Percentiles rank a stretch among this genome's conserved stretches.
Evolutionary conservation across 768 basidiomycete species (phyloP).

Genomic region (Piloderma croceum): DNA sequence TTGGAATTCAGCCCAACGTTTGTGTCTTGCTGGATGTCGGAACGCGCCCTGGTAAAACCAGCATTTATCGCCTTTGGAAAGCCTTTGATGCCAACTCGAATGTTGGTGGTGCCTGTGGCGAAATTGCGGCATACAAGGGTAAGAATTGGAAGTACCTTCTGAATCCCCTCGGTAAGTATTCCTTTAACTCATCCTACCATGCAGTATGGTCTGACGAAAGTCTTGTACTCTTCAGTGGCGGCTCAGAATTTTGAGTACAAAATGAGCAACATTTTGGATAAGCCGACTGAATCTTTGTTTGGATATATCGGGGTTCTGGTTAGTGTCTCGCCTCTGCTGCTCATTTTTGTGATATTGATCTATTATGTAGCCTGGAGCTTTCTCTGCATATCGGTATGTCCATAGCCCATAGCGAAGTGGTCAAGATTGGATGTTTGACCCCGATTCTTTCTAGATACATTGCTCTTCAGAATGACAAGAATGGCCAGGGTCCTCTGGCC

Average conservation of each 20-base stretch:
- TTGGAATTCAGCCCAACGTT: constrained; percentile 89
- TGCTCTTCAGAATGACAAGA: constrained; percentile 79
- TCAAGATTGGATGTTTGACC: too few species aligned
- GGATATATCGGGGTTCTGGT: constrained; percentile 96
- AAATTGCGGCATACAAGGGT: constrained; percentile 90
- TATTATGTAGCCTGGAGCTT: constrained; percentile 70
- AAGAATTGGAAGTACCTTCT: constrained; percentile 74
- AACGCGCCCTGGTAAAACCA: constrained; percentile 82
- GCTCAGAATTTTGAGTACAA: constrained; percentile 98
- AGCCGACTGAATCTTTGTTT: constrained; percentile 82
- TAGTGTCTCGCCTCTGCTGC: background rate
- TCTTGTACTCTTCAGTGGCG: constrained; percentile 48
- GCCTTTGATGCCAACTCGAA: constrained; percentile 88
- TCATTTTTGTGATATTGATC: background rate
- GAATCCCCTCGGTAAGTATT: constrained; percentile 72
- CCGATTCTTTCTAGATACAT: constrained; percentile 54
- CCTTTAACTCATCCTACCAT: background rate
- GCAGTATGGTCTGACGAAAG: too few species aligned
- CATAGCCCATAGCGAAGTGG: too few species aligned
- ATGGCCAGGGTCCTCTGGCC: constrained; percentile 80
- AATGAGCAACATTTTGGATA: constrained; percentile 84
- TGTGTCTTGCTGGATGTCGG: constrained; percentile 93
- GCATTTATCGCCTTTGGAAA: constrained; percentile 94
- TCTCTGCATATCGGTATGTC: constrained; percentile 75
- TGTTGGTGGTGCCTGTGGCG: constrained; percentile 95